Base-by-base conservation (phyloP, 371 early-diverging fungal genomes). In the Rhizopus sp. region DNA sequence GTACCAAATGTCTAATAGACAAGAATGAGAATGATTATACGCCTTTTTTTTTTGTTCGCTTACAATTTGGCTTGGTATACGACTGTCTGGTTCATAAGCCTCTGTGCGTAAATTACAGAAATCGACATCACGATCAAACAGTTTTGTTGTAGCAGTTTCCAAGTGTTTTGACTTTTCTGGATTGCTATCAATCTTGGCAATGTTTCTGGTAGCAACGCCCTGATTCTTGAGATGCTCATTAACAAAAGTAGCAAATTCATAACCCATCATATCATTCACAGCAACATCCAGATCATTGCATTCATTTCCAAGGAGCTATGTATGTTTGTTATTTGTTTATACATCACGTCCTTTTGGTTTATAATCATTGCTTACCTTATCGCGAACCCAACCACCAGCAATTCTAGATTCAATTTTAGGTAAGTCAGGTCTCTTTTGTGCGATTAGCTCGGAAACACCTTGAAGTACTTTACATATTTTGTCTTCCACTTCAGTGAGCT, bases 371-470 rank as follows among this genome's bases (percentile, higher is more conserved):
- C 3, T 37, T 76, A 90, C 92, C 85, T 98, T 99, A 73, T 99
- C 99, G 42, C 99, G 86, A 46, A 99, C 99, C 99, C 99, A 99
- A 7, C 99, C 99, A 57, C 99, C 99, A 29, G 96, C 97, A 51
- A 98, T 89, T n/a, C 99, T 80, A 48, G 94, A 81, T 44, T 84
- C 84, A 44, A 94, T 76, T 16, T 63, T 72, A 1, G 84, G 83
- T 56, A 73, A 64, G 53, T 75, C 80, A 50, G 80, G 80, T 60
- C 70, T 75, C 40, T 66, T 54, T 33, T 60, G 40, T 32, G 82
- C 77, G 50, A 90, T 69, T 47, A 72, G 64, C n/a, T 73, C 62
- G 2, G 87, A 80, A 1, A 88, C 89, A 2, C 71, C 62, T 33
- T 71, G 70, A 45, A 93, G 77, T 15, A 90, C 60, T n/a, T 73